These are phyloP conservation scores for Sclerotinia nivalis DNA, from an alignment of 2,329 filamentous ascomycete species.

Conservation along the genomic window DNA sequence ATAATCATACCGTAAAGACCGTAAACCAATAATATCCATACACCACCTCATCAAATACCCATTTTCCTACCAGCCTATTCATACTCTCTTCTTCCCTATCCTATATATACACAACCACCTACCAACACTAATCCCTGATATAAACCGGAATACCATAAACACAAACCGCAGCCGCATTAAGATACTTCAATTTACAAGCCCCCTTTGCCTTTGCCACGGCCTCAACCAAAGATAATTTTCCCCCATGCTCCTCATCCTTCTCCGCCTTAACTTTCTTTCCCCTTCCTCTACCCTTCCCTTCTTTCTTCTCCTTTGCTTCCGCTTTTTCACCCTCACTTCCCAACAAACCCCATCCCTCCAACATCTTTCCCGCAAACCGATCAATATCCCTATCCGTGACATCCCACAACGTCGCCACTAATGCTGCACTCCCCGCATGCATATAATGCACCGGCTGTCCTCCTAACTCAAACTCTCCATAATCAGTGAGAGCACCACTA, in stretches of 20 bases:
- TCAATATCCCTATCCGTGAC: conserved; percentile 98
- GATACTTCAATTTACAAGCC: conserved; percentile 83
- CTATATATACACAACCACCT: neutral
- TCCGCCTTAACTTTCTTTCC: conserved; percentile 38
- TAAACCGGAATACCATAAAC: conserved; percentile 93
- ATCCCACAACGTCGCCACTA: conserved; percentile 95
- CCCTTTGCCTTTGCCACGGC: conserved; percentile 74
- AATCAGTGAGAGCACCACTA: conserved; percentile 76
- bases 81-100: neutral
- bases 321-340: conserved; percentile 39
- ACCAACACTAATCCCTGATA: conserved; percentile 28
- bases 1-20: neutral
- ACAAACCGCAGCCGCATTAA: conserved; percentile 91
- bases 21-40: neutral
- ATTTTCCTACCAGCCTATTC: neutral
- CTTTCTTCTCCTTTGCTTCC: conserved; percentile 38
- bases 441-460: conserved; percentile 92
- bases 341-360: conserved; percentile 82
- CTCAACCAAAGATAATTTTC: conserved; percentile 66
- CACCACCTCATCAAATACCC: neutral
- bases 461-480: conserved; percentile 86
- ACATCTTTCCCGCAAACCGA: conserved; percentile 75
- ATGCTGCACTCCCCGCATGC: conserved; percentile 79
- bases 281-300: conserved; percentile 32
- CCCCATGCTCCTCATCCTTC: conserved; percentile 36